A percentile compares a stretch with the other conserved stretches of the same genome.
Conservation (phyloP, 352 stramenopile genomes). For the Globisporangium rhizosaccharum region DNA sequence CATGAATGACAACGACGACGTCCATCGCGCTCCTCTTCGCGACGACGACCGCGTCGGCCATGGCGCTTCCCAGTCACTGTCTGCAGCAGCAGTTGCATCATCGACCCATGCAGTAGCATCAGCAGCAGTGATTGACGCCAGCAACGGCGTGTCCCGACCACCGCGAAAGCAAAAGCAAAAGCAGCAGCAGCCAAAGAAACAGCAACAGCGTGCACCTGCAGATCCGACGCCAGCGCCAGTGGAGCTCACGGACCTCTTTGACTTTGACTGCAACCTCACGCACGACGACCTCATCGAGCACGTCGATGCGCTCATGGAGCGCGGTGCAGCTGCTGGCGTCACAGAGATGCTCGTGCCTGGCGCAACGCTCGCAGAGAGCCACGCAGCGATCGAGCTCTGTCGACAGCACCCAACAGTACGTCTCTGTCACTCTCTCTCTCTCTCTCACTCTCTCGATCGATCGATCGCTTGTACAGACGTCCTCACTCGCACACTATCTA, state of each 20-base stretch:
- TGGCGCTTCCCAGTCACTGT: too few relatives aligned
- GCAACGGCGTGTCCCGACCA: not conserved
- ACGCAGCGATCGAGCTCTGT: conserved; percentile 49
- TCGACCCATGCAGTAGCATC: not conserved
- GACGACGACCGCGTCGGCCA: too few relatives aligned
- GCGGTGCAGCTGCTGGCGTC: conserved; percentile 35
- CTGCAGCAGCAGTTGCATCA: too few relatives aligned
- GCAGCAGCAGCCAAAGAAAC: conserved; percentile 1
- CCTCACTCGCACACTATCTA: not conserved
- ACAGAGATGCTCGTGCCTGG: conserved; percentile 73
- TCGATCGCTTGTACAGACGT: not conserved
- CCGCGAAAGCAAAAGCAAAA: not conserved
- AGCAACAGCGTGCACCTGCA: not conserved
- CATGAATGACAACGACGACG: too few relatives aligned
- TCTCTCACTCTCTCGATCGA: not conserved
- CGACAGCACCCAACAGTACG: conserved; percentile 31
- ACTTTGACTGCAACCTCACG: conserved; percentile 83
- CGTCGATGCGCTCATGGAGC: conserved; percentile 31
- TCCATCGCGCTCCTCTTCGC: too few relatives aligned
- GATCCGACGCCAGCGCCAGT: not conserved
- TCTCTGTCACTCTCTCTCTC: not conserved
- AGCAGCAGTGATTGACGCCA: not conserved
- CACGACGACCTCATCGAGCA: conserved; percentile 54
- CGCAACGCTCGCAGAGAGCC: conserved; percentile 62
- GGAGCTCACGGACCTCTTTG: conserved; percentile 38